Conservation (phyloP, 768 basidiomycete genomes). For the Neoboletus magnificus region DNA sequence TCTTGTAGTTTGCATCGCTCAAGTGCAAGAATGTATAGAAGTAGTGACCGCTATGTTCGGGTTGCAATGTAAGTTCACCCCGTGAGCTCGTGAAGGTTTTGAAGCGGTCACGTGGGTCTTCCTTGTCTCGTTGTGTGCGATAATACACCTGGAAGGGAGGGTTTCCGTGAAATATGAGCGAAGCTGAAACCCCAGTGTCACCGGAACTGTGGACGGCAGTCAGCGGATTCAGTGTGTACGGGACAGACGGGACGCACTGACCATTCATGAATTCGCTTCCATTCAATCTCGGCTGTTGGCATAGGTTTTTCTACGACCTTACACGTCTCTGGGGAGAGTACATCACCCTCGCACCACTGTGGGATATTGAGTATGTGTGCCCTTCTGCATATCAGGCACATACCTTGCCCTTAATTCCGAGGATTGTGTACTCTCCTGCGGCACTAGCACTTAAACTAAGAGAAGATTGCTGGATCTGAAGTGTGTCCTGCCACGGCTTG, state of each 20-base stretch:
- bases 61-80: conserved; percentile 80
- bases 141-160: conserved; percentile 88
- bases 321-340: conserved; percentile 80
- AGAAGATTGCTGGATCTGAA: conserved; percentile 50
- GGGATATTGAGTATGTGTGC: conserved; percentile 2
- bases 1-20: conserved; percentile 82
- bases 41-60: conserved; percentile 87
- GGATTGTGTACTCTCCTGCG: conserved; percentile 77
- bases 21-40: conserved; percentile 75
- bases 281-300: conserved; percentile 83
- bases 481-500: conserved; percentile 61
- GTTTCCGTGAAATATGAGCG: conserved; percentile 81
- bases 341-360: conserved; percentile 75
- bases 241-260: conserved; percentile 26
- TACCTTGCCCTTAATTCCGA: conserved; percentile 68
- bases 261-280: conserved; percentile 92
- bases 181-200: conserved; percentile 87
- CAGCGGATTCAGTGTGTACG: conserved; percentile 3
- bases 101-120: conserved; percentile 54
- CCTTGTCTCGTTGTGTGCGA: conserved; percentile 66
- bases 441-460: conserved; percentile 49
- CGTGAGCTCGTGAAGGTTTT: conserved; percentile 66
- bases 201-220: conserved; percentile 56
- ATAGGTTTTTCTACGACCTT: conserved; percentile 69
- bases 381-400: not conserved